Conservation (phyloP, 208 protist species). For the Zelonia costaricensis region DNA sequence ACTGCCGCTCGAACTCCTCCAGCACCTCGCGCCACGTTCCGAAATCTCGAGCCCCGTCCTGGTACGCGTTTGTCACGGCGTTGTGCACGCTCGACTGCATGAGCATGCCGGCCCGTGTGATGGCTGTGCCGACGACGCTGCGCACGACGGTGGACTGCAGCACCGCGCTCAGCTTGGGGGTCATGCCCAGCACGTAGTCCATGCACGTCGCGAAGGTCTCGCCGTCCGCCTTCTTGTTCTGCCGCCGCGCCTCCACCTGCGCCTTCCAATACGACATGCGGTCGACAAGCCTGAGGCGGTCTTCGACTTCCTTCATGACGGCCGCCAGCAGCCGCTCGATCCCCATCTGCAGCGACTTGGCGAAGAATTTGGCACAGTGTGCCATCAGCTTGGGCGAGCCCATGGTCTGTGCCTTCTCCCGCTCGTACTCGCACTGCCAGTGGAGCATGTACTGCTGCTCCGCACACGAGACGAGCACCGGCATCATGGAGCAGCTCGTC, state of each 20-base stretch:
- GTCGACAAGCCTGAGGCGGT: constrained; percentile 49
- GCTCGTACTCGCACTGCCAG: constrained; percentile 72
- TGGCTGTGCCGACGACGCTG: constrained; percentile 77
- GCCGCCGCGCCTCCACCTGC: constrained; percentile 45
- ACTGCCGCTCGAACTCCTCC: constrained; percentile 61
- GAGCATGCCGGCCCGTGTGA: constrained; percentile 61
- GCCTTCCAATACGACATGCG: constrained; percentile 69
- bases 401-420: constrained; percentile 56
- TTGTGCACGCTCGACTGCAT: constrained; percentile 65
- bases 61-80: constrained; percentile 52
- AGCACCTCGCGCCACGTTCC: constrained; percentile 52
- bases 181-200: constrained; percentile 66
- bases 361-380: constrained; percentile 68
- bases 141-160: constrained; percentile 71
- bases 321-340: constrained; percentile 75
- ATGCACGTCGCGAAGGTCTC: constrained; percentile 63
- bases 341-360: constrained; percentile 68
- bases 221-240: constrained; percentile 19
- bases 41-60: constrained; percentile 59
- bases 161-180: constrained; percentile 59
- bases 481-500: constrained; percentile 75
- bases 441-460: constrained; percentile 89
- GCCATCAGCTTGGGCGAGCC: constrained; percentile 71
- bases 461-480: constrained; percentile 78
- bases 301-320: constrained; percentile 57